Conservation (phyloP, 306 rosid genomes). For the Rubus idaeus region DNA sequence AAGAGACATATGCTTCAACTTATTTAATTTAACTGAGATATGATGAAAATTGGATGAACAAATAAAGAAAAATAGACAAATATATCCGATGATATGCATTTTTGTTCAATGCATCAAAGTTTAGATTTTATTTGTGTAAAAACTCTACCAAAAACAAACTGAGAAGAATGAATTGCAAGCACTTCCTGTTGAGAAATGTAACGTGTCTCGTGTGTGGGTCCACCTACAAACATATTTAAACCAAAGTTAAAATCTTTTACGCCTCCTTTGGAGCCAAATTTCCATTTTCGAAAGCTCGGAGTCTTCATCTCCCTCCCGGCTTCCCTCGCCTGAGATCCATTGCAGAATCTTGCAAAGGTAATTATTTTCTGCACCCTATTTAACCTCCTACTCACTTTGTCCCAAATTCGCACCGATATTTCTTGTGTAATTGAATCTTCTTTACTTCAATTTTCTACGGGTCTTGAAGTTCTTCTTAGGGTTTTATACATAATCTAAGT, state of each 20-base stretch:
- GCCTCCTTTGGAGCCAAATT: conserved; percentile 12
- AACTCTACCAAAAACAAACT: no score
- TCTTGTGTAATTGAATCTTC: background rate
- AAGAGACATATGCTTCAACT: no score
- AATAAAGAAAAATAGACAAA: no score
- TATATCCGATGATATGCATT: no score
- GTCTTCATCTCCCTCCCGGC: background rate
- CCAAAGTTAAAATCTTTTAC: background rate
- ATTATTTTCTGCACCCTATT: background rate
- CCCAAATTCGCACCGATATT: background rate
- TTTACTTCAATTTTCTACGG: background rate
- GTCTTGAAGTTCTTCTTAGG: background rate
- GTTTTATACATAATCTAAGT: background rate
- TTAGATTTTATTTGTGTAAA: no score
- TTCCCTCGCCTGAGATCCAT: background rate
- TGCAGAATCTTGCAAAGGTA: background rate
- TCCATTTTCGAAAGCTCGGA: background rate
- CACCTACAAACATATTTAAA: background rate
- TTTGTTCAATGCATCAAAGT: no score
- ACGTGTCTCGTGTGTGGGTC: background rate
- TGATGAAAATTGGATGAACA: no score
- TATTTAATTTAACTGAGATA: no score
- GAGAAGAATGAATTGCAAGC: no score
- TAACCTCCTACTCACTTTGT: no score
- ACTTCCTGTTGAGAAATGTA: no score